phyloP scores from a whole-genome alignment of 495 filamentous ascomycete genomes.

The Xylaria venustula region DNA sequence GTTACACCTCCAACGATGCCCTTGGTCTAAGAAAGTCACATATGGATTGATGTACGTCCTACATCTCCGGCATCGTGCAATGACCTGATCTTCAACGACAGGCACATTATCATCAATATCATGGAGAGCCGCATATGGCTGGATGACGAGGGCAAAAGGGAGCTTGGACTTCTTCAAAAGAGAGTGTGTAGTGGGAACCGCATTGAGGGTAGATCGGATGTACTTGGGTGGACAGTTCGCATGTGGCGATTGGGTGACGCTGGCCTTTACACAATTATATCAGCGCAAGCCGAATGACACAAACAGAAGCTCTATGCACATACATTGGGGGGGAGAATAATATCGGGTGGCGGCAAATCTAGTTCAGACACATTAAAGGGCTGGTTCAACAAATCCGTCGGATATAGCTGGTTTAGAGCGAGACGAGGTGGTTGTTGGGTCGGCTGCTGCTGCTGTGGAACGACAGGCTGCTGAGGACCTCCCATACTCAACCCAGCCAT shows the following conservation, averaged over 20 bases:
- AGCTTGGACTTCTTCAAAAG: slow-evolving; percentile 95
- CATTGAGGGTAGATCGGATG: slow-evolving; percentile 91
- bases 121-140: slow-evolving; percentile 90
- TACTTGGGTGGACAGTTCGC: slow-evolving; percentile 94
- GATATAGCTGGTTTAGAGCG: slow-evolving; percentile 82
- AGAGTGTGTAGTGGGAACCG: slow-evolving; percentile 84
- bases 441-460: slow-evolving; percentile 38
- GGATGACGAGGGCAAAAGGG: slow-evolving; percentile 92
- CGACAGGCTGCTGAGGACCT: slow-evolving; percentile 52
- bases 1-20: slow-evolving; percentile 97
- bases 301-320: not conserved
- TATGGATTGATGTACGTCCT: slow-evolving; percentile 98
- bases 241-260: slow-evolving; percentile 86
- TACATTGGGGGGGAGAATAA: slow-evolving; percentile 83
- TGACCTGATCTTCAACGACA: slow-evolving; percentile 93
- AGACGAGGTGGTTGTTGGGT: slow-evolving; percentile 53
- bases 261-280: slow-evolving; percentile 61
- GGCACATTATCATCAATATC: slow-evolving; percentile 89
- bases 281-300: slow-evolving; percentile 12
- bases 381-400: slow-evolving; percentile 85
- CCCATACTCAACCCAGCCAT: slow-evolving; percentile 79
- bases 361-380: slow-evolving; percentile 93
- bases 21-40: slow-evolving; percentile 92
- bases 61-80: slow-evolving; percentile 91
- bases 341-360: slow-evolving; percentile 87